A percentile compares a stretch with the other conserved stretches of the same genome.
These are phyloP conservation scores for Pseudophaeomoniella oleicola DNA, from an alignment of 2,329 filamentous ascomycete genomes.

Conservation along the genomic window DNA sequence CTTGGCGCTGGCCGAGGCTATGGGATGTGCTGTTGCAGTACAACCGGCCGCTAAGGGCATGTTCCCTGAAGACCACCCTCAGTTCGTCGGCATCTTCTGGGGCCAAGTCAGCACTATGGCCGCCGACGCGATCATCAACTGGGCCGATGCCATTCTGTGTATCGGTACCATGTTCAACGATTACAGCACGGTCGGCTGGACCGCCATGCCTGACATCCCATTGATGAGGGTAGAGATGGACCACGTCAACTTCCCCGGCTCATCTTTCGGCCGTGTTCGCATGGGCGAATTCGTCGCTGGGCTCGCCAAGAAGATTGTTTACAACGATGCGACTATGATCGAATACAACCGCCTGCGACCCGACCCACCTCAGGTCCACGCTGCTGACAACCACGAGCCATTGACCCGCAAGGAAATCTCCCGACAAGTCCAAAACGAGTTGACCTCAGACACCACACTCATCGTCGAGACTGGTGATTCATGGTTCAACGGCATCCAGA, in stretches of 20 bases:
- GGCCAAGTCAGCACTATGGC: background rate
- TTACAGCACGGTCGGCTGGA: background rate
- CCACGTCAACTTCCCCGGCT: background rate
- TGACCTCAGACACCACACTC: background rate
- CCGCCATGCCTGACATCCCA: background rate
- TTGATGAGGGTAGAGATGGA: background rate
- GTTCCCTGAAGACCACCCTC: background rate
- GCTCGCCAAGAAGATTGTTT: background rate
- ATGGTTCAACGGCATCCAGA: background rate
- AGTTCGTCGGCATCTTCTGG: background rate
- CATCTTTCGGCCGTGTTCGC: background rate
- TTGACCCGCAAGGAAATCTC: background rate
- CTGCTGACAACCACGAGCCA: background rate
- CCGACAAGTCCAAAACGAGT: background rate
- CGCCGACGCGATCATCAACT: background rate
- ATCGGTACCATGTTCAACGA: background rate
- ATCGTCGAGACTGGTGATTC: background rate
- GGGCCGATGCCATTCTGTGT: background rate
- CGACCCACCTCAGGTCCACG: background rate
- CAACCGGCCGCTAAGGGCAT: background rate
- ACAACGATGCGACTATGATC: background rate
- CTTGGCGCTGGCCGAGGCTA: background rate
- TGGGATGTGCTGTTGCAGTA: background rate
- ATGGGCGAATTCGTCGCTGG: background rate
- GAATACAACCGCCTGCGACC: background rate